phyloP scores from a whole-genome alignment of 2,329 filamentous ascomycete genomes.

The Chrysoporthe austroafricana region DNA sequence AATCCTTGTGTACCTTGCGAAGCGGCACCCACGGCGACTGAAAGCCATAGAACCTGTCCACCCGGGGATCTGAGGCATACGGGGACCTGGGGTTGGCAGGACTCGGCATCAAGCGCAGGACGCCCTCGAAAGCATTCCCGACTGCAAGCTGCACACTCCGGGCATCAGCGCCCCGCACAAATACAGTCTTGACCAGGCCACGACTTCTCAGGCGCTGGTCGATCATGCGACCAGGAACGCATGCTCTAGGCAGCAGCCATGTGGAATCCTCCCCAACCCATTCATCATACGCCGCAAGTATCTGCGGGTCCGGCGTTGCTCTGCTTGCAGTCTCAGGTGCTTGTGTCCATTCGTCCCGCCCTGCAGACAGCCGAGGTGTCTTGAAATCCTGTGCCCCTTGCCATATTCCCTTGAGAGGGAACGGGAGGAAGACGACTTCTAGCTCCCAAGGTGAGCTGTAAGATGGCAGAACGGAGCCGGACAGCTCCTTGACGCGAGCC shows the following conservation, averaged over 20 bases:
- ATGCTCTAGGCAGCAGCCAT: conserved; percentile 72
- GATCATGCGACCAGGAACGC: conserved; percentile 62
- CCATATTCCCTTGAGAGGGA: conserved; percentile 62
- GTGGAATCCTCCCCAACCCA: conserved; percentile 56
- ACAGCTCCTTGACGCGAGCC: conserved; percentile 58
- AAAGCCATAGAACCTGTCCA: conserved; percentile 60
- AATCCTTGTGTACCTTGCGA: conserved; percentile 75
- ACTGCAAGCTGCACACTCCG: conserved; percentile 70
- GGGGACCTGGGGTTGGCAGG: conserved; percentile 39
- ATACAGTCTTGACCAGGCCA: conserved; percentile 69
- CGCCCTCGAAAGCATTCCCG: conserved; percentile 61
- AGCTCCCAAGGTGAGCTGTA: conserved; percentile 69
- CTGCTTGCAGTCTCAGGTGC: conserved; percentile 52
- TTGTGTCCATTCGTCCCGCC: conserved; percentile 58
- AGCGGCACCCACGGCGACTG: conserved; percentile 74
- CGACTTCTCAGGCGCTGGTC: conserved; percentile 76
- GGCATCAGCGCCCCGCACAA: conserved; percentile 65
- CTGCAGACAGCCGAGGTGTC: conserved; percentile 37
- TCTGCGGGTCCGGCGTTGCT: conserved; percentile 48
- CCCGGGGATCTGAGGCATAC: conserved; percentile 38
- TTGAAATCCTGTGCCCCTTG: conserved; percentile 54
- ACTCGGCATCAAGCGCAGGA: conserved; percentile 52
- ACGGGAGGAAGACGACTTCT: conserved; percentile 77
- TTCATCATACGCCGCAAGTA: conserved; percentile 49
- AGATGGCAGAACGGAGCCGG: conserved; percentile 63